Evolutionary conservation across 1,139 yeast species (phyloP).

Genomic region (Yamadazyma trypodendri): DNA sequence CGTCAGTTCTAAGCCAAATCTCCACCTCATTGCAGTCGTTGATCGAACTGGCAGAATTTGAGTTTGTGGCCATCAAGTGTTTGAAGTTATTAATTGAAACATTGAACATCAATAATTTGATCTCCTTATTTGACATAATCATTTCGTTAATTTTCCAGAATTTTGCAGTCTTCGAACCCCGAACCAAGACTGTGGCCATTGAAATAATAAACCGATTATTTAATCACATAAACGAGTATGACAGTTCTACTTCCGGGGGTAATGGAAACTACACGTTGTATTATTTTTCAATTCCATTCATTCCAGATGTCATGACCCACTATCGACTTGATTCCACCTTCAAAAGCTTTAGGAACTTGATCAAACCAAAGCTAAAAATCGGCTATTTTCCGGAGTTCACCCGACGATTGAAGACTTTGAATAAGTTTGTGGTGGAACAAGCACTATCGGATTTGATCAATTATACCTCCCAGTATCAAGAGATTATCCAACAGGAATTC

Average conservation of each 20-base stretch:
- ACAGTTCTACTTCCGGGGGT: not conserved
- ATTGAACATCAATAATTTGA: constrained; percentile 52
- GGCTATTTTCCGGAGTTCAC: constrained; percentile 49
- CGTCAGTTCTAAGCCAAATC: constrained; percentile 83
- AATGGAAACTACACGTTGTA: constrained; percentile 45
- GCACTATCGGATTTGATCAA: constrained; percentile 66
- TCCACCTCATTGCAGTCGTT: constrained; percentile 86
- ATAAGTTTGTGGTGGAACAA: constrained; percentile 75
- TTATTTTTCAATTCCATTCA: constrained; percentile 51
- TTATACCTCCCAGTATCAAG: constrained; percentile 49
- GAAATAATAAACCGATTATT: constrained; percentile 44
- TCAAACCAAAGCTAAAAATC: constrained; percentile 27
- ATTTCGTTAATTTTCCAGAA: constrained; percentile 57
- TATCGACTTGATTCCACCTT: constrained; percentile 24
- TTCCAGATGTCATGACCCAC: constrained; percentile 35
- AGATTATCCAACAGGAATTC: constrained; percentile 43
- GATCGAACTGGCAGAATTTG: constrained; percentile 61
- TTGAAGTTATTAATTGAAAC: constrained; percentile 59
- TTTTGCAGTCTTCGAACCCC: constrained; percentile 51
- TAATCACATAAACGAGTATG: constrained; percentile 24
- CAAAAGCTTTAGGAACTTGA: constrained; percentile 19
- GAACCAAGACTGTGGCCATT: constrained; percentile 47
- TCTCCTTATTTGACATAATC: constrained; percentile 45
- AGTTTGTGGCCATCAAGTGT: constrained; percentile 62
- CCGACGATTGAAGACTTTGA: constrained; percentile 61